A percentile compares a stretch with the other conserved stretches of the same genome.
These are phyloP conservation scores for Blumeria hordei DNA, from an alignment of 2,329 filamentous ascomycete genomes.

Conservation along the genomic window DNA sequence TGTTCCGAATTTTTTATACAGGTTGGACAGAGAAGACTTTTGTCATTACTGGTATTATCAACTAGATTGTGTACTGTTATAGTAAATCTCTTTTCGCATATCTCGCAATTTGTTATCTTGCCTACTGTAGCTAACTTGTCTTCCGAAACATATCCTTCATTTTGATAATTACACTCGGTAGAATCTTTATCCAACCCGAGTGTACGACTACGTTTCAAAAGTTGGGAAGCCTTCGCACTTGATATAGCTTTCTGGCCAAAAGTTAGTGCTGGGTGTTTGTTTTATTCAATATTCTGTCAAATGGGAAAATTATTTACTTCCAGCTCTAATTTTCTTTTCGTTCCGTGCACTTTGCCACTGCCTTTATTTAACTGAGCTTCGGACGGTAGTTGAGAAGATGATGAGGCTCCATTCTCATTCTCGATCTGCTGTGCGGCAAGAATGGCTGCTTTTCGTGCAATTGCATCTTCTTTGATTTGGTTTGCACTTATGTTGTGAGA, in stretches of 20 bases:
- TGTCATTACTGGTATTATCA: constrained; percentile 33
- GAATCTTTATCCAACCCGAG: background rate
- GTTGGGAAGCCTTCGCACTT: constrained; percentile 38
- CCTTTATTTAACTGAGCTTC: constrained; percentile 11
- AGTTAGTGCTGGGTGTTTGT: constrained; percentile 2
- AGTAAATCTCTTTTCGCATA: constrained; percentile 71
- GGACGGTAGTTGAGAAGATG: constrained; percentile 7
- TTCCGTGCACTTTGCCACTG: constrained; percentile 13
- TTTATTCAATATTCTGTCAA: background rate
- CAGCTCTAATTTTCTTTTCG: constrained; percentile 20
- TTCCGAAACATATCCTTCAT: constrained; percentile 17
- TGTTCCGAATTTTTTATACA: constrained; percentile 49
- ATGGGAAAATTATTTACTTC: background rate
- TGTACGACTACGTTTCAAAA: constrained; percentile 22
- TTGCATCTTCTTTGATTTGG: constrained; percentile 27
- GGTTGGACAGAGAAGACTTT: constrained; percentile 60
- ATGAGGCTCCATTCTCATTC: constrained; percentile 9
- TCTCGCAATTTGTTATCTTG: constrained; percentile 70
- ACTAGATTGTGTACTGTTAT: constrained; percentile 74
- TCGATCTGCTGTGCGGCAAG: constrained; percentile 9
- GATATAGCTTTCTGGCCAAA: constrained; percentile 23
- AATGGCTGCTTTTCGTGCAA: constrained; percentile 21
- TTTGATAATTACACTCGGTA: constrained; percentile 13
- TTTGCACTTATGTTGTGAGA: constrained; percentile 47
- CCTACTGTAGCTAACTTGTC: constrained; percentile 24